phyloP scores from a whole-genome alignment of 305 asterid genomes.

The Solanum hybrid region DNA sequence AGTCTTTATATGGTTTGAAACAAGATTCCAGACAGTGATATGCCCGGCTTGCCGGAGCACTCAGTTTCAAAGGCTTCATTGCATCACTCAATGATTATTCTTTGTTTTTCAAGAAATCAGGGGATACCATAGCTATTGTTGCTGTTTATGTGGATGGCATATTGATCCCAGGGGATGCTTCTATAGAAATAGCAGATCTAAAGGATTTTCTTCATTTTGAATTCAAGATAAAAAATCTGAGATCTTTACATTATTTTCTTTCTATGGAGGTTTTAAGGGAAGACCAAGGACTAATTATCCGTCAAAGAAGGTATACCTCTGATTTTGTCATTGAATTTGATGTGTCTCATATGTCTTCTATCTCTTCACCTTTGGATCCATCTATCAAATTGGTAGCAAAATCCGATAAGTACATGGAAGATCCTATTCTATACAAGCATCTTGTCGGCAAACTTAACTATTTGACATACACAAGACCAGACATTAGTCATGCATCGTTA shows the following conservation, averaged over 20 bases:
- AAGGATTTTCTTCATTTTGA: not conserved
- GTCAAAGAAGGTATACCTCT: not conserved
- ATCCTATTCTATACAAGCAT: not conserved
- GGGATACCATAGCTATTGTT: not conserved
- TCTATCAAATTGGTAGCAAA: not conserved
- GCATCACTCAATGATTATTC: not conserved
- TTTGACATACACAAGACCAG: not conserved
- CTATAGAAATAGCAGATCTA: no score
- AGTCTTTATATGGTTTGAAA: not conserved
- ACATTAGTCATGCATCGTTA: not conserved
- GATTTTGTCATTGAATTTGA: not conserved
- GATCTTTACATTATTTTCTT: not conserved
- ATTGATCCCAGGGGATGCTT: not conserved
- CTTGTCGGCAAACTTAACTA: not conserved
- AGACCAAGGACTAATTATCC: not conserved
- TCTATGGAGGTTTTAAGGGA: not conserved
- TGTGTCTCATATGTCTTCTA: not conserved
- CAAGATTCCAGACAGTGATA: not conserved
- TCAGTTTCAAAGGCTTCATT: not conserved
- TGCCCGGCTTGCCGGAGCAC: not conserved
- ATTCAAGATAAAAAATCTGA: not conserved
- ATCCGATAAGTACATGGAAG: not conserved
- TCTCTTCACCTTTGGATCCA: not conserved
- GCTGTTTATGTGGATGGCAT: not conserved
- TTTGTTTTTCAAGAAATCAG: not conserved